Conservation (phyloP, 2,329 filamentous ascomycete genomes). For the Exophiala calicioides region DNA sequence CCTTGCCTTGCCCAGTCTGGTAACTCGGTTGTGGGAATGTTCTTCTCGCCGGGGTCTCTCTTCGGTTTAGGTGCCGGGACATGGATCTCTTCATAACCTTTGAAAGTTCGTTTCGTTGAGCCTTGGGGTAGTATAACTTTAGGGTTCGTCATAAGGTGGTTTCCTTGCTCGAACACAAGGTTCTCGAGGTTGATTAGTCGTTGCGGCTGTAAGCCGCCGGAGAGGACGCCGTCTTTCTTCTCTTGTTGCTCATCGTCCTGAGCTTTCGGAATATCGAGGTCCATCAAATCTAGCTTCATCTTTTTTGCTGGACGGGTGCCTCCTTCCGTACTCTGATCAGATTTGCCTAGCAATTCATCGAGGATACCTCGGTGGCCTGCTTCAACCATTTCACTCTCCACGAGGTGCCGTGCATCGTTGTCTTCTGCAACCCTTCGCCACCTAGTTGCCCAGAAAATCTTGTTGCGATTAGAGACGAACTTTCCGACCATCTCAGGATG, state of each 20-base stretch:
- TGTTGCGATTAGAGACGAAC: slow-evolving; percentile 87
- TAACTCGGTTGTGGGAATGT: slow-evolving; percentile 82
- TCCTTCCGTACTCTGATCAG: slow-evolving; percentile 53
- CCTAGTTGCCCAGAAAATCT: slow-evolving; percentile 91
- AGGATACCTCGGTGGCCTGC: slow-evolving; percentile 84
- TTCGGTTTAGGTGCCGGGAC: slow-evolving; percentile 90
- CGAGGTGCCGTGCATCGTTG: slow-evolving; percentile 67
- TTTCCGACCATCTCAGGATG: slow-evolving; percentile 90
- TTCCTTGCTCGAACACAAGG: slow-evolving; percentile 94
- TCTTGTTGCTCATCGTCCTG: slow-evolving; percentile 58
- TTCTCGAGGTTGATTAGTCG: slow-evolving; percentile 93
- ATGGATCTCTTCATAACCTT: slow-evolving; percentile 98
- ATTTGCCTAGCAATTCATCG: slow-evolving; percentile 79
- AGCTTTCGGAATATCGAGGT: slow-evolving; percentile 73
- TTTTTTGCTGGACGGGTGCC: slow-evolving; percentile 69
- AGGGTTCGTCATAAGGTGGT: slow-evolving; percentile 99
- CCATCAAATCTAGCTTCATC: slow-evolving; percentile 82
- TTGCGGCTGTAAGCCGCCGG: slow-evolving; percentile 81
- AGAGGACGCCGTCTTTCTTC: slow-evolving; percentile 64
- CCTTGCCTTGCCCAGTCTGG: slow-evolving; percentile 88
- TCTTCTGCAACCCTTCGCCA: slow-evolving; percentile 81
- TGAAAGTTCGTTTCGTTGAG: slow-evolving; percentile 92
- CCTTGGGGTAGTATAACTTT: slow-evolving; percentile 92
- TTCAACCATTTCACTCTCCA: slow-evolving; percentile 89
- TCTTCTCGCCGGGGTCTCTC: slow-evolving; percentile 73